Base-by-base conservation (phyloP, 306 rosid species). In the Ziziphus jujuba region DNA sequence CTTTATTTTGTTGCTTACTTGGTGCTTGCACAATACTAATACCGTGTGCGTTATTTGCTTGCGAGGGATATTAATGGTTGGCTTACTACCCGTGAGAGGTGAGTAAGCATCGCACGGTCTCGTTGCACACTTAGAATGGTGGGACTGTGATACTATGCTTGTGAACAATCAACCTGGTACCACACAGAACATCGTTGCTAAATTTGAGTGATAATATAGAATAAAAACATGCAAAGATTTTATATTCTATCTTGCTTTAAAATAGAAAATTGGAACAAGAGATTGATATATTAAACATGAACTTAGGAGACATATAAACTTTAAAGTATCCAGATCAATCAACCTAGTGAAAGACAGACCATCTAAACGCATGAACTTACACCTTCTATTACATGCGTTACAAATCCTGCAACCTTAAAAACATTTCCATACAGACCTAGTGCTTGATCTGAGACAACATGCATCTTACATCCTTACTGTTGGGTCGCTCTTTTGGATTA, bases 401-500 rank as follows among this genome's bases (percentile, higher is more conserved):
- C 14, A 7, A 33, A 8, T 25, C 2, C 19, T 38, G n/a, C 15
- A 16, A 9, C 19, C 69, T 48, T 19, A 11, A 44, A 63, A 11
- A 48, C 56, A 21, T 45, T 23, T 44, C 38, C 43, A 20, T 15
- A 20, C 63, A 28, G 16, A 48, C 36, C 75, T 71, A 74, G 71
- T 86, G 91, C 73, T 82, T 80, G 69, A 95, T 95, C 77, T 90
- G 99, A 33, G 82, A 38, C 71, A 86, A 28, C 96, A 95, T 95
- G 23, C 87, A 80, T 73, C 97, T 83, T 53, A 88, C 78, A 25
- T 95, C 91, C 95, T 95, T 95, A 47, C 96, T 85, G 62, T 90
- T 77, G 51, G 97, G 97, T 74, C 99, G 90, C 68, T 85, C 87
- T 63, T 90, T 95, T 0, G 90, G 97, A 72, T 90, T 85, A 15